These are phyloP conservation scores for Sphaceloma murrayae DNA, from an alignment of 2,329 filamentous ascomycete species.

Conservation along the genomic window DNA sequence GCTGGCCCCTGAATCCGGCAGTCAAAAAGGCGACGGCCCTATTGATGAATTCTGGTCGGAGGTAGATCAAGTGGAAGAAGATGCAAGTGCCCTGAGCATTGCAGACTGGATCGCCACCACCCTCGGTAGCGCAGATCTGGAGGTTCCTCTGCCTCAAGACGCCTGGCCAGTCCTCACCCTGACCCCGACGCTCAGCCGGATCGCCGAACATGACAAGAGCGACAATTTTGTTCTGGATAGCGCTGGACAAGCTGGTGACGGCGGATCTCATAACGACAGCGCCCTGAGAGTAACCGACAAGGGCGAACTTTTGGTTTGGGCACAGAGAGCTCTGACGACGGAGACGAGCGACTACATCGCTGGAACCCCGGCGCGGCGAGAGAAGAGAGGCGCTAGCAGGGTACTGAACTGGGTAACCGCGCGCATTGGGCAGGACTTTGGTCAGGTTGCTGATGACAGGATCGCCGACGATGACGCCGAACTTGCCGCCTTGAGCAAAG, in stretches of 20 bases:
- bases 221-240: slow-evolving; percentile 3
- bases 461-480: slow-evolving; percentile 2
- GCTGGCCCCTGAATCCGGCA: neutral
- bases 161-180: slow-evolving; percentile 3
- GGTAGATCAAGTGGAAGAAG: slow-evolving; percentile 11
- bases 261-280: slow-evolving; percentile 4
- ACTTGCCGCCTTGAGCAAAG: neutral
- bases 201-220: slow-evolving; percentile 7
- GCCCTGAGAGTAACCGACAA: slow-evolving; percentile 13
- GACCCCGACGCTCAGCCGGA: slow-evolving; percentile 3
- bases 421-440: neutral
- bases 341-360: slow-evolving; percentile 5
- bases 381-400: neutral
- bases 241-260: neutral
- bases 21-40: neutral
- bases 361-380: neutral
- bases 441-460: neutral
- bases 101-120: slow-evolving; percentile 3
- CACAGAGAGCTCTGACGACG: neutral
- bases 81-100: slow-evolving; percentile 8
- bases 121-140: slow-evolving; percentile 5
- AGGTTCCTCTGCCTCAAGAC: neutral
- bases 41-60: slow-evolving; percentile 3
- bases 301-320: slow-evolving; percentile 9
- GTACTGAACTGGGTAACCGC: slow-evolving; percentile 8